Evolutionary conservation across 768 basidiomycete species (phyloP), one percentile per base, ranked within the genome.

Genomic region (Pholiota microspora): DNA sequence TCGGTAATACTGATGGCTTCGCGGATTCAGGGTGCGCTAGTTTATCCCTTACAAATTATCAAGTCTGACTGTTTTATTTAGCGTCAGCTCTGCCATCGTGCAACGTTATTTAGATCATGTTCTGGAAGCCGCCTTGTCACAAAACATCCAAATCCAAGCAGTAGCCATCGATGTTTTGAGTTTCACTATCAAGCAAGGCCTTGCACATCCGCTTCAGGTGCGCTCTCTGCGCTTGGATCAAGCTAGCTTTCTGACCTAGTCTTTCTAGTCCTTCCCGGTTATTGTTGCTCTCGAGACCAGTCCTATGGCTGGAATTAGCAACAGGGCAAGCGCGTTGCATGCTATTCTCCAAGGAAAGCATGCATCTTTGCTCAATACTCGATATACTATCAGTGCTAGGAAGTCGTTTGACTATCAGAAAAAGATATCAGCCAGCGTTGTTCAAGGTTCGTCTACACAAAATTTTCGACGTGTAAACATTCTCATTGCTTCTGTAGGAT

Each of bases 281-380:
- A 88, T 98, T 53, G 82, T 98, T 7, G 91, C 94, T 5, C 78
- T 98, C n/a, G 96, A 98, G 71, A 97, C 96, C 0, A 89, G 88
- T 61, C 76, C 87, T 7, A 77, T 77, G 32, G 55, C 71, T 0
- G 65, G 69, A 3, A 72, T 94, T 29, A 86, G 88, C 56, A 78
- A 82, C 35, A 83, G 93, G 53, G 97, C 95, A 0, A 87, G 78
- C 53, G 82, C 85, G 0, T 71, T 98, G 12, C 95, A 98, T 64
- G 73, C 86, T 0, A 79, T 90, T 27, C 72, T 99, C 18, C 91
- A 98, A 63, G 81, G 76, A 52, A 98, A 98, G 63, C 94, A 98
- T 64, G 83, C 89, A 2, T 90, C 92, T 10, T 76, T 98, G 4
- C 77, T 98, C 54, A 97, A 95, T 61, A 85, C 89, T 7, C 85